Evolutionary conservation across 805 yeast species (phyloP).

Genomic region (Kazachstania psychrophila): DNA sequence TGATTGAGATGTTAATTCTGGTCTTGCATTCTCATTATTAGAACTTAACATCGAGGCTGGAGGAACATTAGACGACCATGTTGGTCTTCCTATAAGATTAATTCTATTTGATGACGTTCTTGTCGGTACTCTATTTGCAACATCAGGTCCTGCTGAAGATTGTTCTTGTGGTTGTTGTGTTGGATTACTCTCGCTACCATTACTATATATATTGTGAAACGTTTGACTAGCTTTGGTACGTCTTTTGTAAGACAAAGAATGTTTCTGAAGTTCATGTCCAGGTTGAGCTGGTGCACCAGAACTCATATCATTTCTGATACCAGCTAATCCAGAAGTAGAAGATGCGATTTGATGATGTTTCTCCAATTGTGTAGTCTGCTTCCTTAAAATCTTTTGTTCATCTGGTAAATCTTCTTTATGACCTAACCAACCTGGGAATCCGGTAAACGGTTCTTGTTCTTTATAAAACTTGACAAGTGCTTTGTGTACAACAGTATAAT

Average conservation of each 20-base stretch:
- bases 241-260: neutral
- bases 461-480: slow-evolving; percentile 36
- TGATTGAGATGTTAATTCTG: slow-evolving; percentile 6
- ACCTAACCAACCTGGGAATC: slow-evolving; percentile 33
- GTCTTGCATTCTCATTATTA: neutral
- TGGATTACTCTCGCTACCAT: neutral
- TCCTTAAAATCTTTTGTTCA: slow-evolving; percentile 25
- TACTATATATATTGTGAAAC: slow-evolving; percentile 16
- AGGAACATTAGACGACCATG: neutral
- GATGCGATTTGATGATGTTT: slow-evolving; percentile 5
- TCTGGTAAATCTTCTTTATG: slow-evolving; percentile 28
- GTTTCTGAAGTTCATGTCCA: neutral
- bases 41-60: neutral
- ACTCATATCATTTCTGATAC: slow-evolving; percentile 1
- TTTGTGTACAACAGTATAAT: slow-evolving; percentile 38
- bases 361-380: slow-evolving; percentile 17
- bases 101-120: slow-evolving; percentile 2
- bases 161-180: neutral
- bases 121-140: neutral
- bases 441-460: slow-evolving; percentile 27
- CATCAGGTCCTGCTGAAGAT: neutral
- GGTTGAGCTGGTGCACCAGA: neutral
- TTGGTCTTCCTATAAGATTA: slow-evolving; percentile 1
- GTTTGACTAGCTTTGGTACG: slow-evolving; percentile 18
- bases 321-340: slow-evolving; percentile 4